phyloP scores from a whole-genome alignment of 2,329 filamentous ascomycete genomes.

The Xylariaceae sp. region DNA sequence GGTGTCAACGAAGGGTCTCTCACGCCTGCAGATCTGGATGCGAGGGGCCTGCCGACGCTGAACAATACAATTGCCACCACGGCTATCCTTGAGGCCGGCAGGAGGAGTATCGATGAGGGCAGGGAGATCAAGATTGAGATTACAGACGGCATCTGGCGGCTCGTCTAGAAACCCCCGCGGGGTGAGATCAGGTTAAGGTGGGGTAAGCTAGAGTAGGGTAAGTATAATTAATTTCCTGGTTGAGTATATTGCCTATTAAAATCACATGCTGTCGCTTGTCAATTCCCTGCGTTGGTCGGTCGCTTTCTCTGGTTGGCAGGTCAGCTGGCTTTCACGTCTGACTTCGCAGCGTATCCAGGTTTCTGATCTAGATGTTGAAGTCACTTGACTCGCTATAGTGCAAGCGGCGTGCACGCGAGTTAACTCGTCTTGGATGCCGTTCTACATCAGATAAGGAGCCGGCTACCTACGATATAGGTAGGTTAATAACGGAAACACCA shows the following conservation, averaged over 20 bases:
- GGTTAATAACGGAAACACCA: no score
- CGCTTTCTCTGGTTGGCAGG: no score
- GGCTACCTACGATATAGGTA: no score
- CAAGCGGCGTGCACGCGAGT: no score
- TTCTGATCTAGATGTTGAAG: no score
- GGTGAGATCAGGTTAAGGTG: neutral
- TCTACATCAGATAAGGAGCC: no score
- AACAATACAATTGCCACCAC: constrained; percentile 88
- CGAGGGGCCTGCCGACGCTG: constrained; percentile 76
- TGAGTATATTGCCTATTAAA: neutral
- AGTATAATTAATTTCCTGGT: neutral
- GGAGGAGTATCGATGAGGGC: constrained; percentile 78
- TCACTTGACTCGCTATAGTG: no score
- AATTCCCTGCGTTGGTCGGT: neutral
- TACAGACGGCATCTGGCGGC: constrained; percentile 62
- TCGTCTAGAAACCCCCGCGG: constrained; percentile 41
- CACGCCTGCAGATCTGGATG: constrained; percentile 72
- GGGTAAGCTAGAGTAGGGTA: neutral
- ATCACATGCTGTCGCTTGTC: neutral
- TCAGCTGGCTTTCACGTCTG: no score
- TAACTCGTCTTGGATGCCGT: no score
- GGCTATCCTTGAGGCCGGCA: constrained; percentile 83
- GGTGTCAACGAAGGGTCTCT: constrained; percentile 70
- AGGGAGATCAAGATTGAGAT: constrained; percentile 71
- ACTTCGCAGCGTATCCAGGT: no score